Conservation (phyloP, 228 moss, liverwort and hornwort species). For the Sphagnum fallax region DNA sequence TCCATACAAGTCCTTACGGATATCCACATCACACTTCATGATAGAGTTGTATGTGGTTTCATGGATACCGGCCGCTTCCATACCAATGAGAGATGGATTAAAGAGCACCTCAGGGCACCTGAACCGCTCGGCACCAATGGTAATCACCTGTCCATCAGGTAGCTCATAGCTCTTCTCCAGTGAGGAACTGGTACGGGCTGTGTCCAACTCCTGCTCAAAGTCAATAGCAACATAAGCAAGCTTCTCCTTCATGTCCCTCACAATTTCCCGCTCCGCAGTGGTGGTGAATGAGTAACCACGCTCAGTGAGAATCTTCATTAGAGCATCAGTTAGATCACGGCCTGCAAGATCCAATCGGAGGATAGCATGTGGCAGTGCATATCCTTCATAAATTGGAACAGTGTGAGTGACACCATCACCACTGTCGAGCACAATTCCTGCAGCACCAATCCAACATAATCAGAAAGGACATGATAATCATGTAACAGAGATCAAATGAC, state of each 20-base stretch:
- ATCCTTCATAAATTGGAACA: constrained; percentile 64
- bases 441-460: neutral
- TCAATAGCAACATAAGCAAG: constrained; percentile 54
- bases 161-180: constrained; percentile 66
- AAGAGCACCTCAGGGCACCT: constrained; percentile 60
- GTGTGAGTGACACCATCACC: constrained; percentile 67
- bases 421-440: constrained; percentile 64
- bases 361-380: constrained; percentile 57
- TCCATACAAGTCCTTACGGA: constrained; percentile 64
- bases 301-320: constrained; percentile 69
- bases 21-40: constrained; percentile 73
- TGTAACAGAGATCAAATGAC: no score
- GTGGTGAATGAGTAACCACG: constrained; percentile 68
- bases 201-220: constrained; percentile 54
- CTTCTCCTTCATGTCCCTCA: constrained; percentile 67
- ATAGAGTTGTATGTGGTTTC: constrained; percentile 66
- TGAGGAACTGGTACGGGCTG: constrained; percentile 46
- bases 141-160: constrained; percentile 62
- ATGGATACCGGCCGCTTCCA: constrained; percentile 62
- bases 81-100: constrained; percentile 48
- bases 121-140: constrained; percentile 53
- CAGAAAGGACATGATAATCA: no score
- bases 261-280: constrained; percentile 67
- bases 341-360: constrained; percentile 64
- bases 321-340: constrained; percentile 52